A percentile compares a stretch with the other conserved stretches of the same genome.
These are phyloP conservation scores for Sphaerulina vaccinii DNA, from an alignment of 2,329 filamentous ascomycete genomes.

Conservation along the genomic window DNA sequence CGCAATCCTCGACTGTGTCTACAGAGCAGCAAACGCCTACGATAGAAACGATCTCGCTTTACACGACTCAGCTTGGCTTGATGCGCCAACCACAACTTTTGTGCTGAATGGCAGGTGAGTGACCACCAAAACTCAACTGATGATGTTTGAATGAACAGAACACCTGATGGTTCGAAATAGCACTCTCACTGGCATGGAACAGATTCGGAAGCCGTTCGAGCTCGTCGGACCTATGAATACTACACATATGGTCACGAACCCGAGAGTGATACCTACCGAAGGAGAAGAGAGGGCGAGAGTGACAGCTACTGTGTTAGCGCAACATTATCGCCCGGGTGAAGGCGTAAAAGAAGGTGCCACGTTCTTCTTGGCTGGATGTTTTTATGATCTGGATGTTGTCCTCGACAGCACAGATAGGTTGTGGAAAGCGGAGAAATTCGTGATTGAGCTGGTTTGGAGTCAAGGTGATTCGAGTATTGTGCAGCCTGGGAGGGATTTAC, in stretches of 20 bases:
- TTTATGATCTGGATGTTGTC: slow-evolving; percentile 37
- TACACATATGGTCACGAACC: slow-evolving; percentile 37
- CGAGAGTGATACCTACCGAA: slow-evolving; percentile 33
- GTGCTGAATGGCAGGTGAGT: slow-evolving; percentile 27
- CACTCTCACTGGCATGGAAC: slow-evolving; percentile 27
- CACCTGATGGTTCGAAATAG: no score
- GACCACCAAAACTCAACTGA: no score
- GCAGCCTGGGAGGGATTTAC: no score
- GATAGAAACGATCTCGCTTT: slow-evolving; percentile 34
- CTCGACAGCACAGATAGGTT: slow-evolving; percentile 32
- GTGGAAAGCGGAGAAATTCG: slow-evolving; percentile 40
- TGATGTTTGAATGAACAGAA: no score
- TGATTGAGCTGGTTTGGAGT: slow-evolving; percentile 36
- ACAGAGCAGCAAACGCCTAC: slow-evolving; percentile 32
- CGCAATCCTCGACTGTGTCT: slow-evolving; percentile 37
- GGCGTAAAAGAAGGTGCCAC: slow-evolving; percentile 30
- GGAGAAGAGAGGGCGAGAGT: slow-evolving; percentile 31
- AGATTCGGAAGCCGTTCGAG: slow-evolving; percentile 26
- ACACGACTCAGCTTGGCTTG: slow-evolving; percentile 35
- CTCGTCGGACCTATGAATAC: slow-evolving; percentile 34
- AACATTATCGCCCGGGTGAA: slow-evolving; percentile 34
- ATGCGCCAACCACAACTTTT: slow-evolving; percentile 21
- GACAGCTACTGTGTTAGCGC: slow-evolving; percentile 30
- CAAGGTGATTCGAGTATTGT: slow-evolving; percentile 29
- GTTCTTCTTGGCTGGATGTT: slow-evolving; percentile 29